Percentiles rank a stretch among this genome's conserved stretches.
These are phyloP conservation scores for Boeremia exigua DNA, from an alignment of 2,329 filamentous ascomycete species.

Conservation along the genomic window DNA sequence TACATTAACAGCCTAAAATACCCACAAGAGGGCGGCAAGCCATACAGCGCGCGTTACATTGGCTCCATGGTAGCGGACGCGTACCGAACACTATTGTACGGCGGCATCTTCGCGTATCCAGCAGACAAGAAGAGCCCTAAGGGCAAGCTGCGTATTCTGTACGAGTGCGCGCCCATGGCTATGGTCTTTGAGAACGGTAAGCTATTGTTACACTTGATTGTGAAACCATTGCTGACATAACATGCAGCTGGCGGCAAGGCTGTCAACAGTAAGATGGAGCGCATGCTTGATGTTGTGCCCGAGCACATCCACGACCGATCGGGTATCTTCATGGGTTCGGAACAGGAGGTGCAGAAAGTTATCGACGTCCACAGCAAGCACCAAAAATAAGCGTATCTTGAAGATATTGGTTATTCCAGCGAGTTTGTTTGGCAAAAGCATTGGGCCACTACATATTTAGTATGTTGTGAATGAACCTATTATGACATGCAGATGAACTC, in stretches of 20 bases:
- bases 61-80: constrained; percentile 98
- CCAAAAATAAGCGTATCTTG: constrained; percentile 31
- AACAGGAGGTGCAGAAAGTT: constrained; percentile 94
- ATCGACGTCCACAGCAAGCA: constrained; percentile 77
- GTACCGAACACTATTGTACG: constrained; percentile 93
- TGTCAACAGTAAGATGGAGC: constrained; percentile 85
- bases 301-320: constrained; percentile 94
- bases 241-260: constrained; percentile 83
- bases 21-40: constrained; percentile 76
- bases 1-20: constrained; percentile 92
- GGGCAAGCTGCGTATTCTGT: constrained; percentile 95
- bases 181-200: constrained; percentile 98
- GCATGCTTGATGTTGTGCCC: constrained; percentile 88
- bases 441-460: constrained; percentile 4
- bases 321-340: constrained; percentile 95
- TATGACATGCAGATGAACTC: not conserved
- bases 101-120: constrained; percentile 96
- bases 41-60: constrained; percentile 94
- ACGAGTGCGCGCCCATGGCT: constrained; percentile 98
- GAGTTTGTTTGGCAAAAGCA: constrained; percentile 10
- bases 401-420: not conserved
- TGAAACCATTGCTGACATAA: constrained; percentile 19
- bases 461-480: constrained; percentile 6
- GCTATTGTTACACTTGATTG: constrained; percentile 42
- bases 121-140: constrained; percentile 98